phyloP scores from a whole-genome alignment of 108 stramenopile species.

The Epithemia pelagica region DNA sequence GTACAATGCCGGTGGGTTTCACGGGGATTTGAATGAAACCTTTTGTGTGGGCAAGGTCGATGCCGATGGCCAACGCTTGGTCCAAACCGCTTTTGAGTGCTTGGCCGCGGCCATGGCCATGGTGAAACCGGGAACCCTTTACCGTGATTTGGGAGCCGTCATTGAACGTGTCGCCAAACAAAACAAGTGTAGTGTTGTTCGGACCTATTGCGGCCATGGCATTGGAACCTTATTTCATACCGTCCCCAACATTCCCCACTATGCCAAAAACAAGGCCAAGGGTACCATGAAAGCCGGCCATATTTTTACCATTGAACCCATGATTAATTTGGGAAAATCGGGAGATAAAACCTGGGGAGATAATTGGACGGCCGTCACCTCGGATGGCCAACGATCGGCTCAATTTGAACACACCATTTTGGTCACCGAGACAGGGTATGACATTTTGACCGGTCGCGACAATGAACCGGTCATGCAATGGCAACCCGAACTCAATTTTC shows the following conservation, averaged over 20 bases:
- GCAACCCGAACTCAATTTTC: conserved; percentile 56
- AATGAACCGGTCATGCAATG: conserved; percentile 89
- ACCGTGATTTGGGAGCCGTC: conserved; percentile 86
- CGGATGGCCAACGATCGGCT: conserved; percentile 75
- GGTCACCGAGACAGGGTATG: conserved; percentile 92
- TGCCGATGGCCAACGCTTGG: conserved; percentile 59
- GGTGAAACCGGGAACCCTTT: conserved; percentile 82
- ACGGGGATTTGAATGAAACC: conserved; percentile 97
- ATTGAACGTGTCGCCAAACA: conserved; percentile 68
- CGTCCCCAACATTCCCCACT: conserved; percentile 94
- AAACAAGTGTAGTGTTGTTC: conserved; percentile 73
- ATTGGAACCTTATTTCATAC: conserved; percentile 87
- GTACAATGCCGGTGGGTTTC: conserved; percentile 86
- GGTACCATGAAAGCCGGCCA: conserved; percentile 93
- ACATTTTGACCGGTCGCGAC: conserved; percentile 88
- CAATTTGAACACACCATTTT: conserved; percentile 96
- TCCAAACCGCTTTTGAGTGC: conserved; percentile 81
- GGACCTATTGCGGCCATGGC: conserved; percentile 96
- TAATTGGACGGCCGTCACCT: conserved; percentile 95
- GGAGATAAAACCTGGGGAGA: conserved; percentile 90
- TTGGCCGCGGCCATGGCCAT: conserved; percentile 55
- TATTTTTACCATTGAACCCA: conserved; percentile 99
- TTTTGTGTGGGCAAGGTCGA: conserved; percentile 92
- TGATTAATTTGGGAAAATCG: conserved; percentile 89
- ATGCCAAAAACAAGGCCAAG: conserved; percentile 91